Evolutionary conservation across 2,329 filamentous ascomycete species (phyloP), one percentile per base, ranked within the genome.

Genomic region (Penicillium sp.): DNA sequence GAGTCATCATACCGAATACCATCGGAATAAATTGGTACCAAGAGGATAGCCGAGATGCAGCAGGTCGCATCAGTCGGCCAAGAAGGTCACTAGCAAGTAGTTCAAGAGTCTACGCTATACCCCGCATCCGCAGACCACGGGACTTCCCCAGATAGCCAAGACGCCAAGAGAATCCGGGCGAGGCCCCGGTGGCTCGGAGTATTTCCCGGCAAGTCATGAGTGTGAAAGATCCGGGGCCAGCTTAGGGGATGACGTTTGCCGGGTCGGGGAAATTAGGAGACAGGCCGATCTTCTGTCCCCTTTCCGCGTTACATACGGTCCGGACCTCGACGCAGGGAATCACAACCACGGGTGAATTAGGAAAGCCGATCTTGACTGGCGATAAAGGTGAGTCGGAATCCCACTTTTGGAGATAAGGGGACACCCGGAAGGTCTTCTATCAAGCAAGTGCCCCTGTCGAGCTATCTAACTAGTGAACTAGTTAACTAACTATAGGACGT

Each of bases 91-190:
- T n/a, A 33, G n/a, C 13, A 12, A 37, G 18, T 20, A 37, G 18
- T 20, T 20, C 33, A 37, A 37, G 15, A 20, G 29, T 43, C 46
- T 49, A 23, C 47, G 39, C 31, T 53, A 55, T 55, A 59, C 58
- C 58, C 58, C 58, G 56, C 58, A 60, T 59, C 44, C 46, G 41
- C 27, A 25, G 39, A 40, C 58, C 58, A 60, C 58, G 59, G 55
- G 49, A 49, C 46, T 60, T 58, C 58, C 58, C 58, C 58, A 51
- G 56, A 60, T 33, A 38, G 56, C 56, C 58, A 59, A 59, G 58
- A 50, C 48, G 56, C 56, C 43, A 59, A 59, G 51, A 20, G 37
- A 40, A 33, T 29, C 20, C 8, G 15, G 20, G 33, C 31, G 4
- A 38, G 31, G 27, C 27, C 2, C 28, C 25, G 32, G 31, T 41